Conservation (phyloP, 306 rosid genomes). For the Rosa multiflora region DNA sequence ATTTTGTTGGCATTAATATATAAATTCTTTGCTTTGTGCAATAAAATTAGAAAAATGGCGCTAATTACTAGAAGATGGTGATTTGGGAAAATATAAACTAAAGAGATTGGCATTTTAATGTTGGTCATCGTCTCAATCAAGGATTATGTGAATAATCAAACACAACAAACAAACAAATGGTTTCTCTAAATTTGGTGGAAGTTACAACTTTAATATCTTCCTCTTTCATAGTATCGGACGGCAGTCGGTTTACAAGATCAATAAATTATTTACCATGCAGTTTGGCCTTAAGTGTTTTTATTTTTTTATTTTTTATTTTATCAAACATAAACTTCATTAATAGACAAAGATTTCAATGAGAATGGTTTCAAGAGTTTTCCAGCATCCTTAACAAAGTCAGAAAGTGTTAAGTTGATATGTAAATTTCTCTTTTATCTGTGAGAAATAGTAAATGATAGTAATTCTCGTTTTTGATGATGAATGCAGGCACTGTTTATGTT, state of each 20-base stretch:
- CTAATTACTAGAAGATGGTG: background rate
- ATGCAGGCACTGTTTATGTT: conserved; percentile 35
- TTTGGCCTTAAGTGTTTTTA: background rate
- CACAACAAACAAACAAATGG: background rate
- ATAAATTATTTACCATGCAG: background rate
- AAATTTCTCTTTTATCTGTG: background rate
- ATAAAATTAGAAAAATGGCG: background rate
- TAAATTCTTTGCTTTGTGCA: background rate
- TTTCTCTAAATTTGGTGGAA: background rate
- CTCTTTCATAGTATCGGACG: background rate
- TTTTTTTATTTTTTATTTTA: no score
- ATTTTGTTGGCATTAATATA: no score
- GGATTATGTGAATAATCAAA: background rate
- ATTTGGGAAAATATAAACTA: background rate
- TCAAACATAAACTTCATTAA: no score
- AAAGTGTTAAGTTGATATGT: background rate
- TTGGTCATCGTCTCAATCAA: background rate
- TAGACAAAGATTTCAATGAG: no score
- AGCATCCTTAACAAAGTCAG: no score
- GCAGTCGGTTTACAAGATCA: background rate
- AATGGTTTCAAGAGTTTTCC: no score
- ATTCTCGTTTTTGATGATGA: background rate
- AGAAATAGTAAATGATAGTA: background rate
- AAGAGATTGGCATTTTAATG: background rate
- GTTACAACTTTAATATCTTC: background rate